Conservation (phyloP, 495 filamentous ascomycete genomes). For the Polyplosphaeria fusca region DNA sequence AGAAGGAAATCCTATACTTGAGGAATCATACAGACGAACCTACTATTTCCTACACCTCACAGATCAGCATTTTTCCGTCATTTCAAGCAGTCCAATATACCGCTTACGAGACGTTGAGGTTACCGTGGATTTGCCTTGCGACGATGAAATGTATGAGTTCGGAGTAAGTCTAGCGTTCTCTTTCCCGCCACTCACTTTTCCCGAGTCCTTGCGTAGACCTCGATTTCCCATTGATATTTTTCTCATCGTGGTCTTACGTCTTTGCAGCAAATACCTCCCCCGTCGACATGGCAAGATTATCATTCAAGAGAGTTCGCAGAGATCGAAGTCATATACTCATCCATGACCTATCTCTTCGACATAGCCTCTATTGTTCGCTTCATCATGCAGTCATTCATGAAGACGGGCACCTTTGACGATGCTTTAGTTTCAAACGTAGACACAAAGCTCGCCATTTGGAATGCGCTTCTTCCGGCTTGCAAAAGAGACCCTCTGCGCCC, state of each 20-base stretch:
- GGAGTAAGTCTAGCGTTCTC: conserved; percentile 20
- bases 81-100: conserved; percentile 6
- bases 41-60: conserved; percentile 14
- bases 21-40: conserved; percentile 29
- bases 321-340: conserved; percentile 28
- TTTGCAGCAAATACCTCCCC: conserved; percentile 24
- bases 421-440: conserved; percentile 7
- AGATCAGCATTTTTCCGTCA: conserved; percentile 27
- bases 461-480: conserved; percentile 21
- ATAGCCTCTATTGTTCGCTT: conserved; percentile 3
- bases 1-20: conserved; percentile 21
- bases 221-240: too few species aligned
- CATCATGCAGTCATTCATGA: conserved; percentile 1
- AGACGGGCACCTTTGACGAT: conserved; percentile 10
- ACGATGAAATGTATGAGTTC: conserved; percentile 19
- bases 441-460: conserved; percentile 24
- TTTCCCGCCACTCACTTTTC: not conserved
- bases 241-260: not conserved
- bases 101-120: conserved; percentile 12
- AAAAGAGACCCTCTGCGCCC: conserved; percentile 24
- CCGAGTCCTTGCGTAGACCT: too few species aligned
- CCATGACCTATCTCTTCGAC: conserved; percentile 23
- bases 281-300: conserved; percentile 20
- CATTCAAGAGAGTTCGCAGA: conserved; percentile 22
- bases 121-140: conserved; percentile 25